Evolutionary conservation across 257 asterid species (phyloP).

Genomic region (Thymus mandschuricus): DNA sequence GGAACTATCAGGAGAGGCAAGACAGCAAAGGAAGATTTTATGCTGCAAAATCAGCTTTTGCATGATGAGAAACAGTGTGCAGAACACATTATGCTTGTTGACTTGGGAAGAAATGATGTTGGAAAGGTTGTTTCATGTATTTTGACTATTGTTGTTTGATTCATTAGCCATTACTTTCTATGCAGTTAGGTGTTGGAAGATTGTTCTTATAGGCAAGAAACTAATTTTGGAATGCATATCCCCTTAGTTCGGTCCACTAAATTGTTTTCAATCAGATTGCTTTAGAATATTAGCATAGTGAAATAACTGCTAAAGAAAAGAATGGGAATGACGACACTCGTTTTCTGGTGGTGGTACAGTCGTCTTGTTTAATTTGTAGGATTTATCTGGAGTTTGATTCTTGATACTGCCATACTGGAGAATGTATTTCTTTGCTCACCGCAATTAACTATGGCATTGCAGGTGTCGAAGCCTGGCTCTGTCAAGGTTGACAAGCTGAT

Average conservation of each 20-base stretch:
- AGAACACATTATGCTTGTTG: constrained; percentile 98
- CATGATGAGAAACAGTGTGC: constrained; percentile 92
- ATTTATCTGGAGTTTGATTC: constrained; percentile 1
- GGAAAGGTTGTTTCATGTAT: constrained; percentile 70
- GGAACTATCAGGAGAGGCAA: constrained; percentile 96
- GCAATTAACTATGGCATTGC: constrained; percentile 33
- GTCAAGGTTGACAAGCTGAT: constrained; percentile 93
- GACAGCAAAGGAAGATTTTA: constrained; percentile 83
- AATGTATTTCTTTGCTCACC: constrained; percentile 17
- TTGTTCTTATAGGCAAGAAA: constrained; percentile 2
- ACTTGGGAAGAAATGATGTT: constrained; percentile 97
- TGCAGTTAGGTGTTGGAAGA: not conserved
- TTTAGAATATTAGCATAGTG: not conserved
- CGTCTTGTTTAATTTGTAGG: constrained; percentile 9
- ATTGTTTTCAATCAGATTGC: constrained; percentile 3
- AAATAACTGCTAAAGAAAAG: constrained; percentile 5
- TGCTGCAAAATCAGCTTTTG: constrained; percentile 89
- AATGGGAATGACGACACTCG: constrained; percentile 14
- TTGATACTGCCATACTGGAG: constrained; percentile 15
- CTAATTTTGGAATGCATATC: not conserved
- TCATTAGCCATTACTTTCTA: not conserved
- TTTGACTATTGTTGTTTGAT: constrained; percentile 12
- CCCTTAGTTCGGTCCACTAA: not conserved
- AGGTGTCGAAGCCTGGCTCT: constrained; percentile 94
- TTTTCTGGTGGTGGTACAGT: not conserved